Conservation (phyloP, 768 basidiomycete genomes). For the Boletus subcaerulescens region DNA sequence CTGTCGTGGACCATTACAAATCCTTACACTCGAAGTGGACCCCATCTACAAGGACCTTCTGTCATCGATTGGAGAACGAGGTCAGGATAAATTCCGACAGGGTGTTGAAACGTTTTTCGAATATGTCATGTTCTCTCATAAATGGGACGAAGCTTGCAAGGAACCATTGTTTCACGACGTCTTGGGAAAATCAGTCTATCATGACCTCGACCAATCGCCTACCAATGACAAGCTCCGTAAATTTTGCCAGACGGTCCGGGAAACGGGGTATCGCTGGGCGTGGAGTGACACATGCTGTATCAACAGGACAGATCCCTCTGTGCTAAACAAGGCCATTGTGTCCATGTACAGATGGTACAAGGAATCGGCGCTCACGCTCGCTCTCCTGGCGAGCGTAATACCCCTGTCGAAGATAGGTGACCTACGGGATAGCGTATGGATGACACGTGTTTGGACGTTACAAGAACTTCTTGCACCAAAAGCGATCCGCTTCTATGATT, state of each 20-base stretch:
- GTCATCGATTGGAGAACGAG: neutral
- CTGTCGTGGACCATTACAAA: neutral
- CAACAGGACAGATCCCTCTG: neutral
- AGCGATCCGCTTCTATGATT: constrained; percentile 9
- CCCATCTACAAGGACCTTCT: neutral
- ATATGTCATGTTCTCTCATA: constrained; percentile 11
- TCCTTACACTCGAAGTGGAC: constrained; percentile 5
- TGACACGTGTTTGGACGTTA: neutral
- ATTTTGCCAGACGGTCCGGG: neutral
- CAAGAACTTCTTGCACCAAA: constrained; percentile 8
- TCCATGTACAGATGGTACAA: constrained; percentile 11
- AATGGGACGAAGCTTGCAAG: constrained; percentile 1
- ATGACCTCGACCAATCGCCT: neutral
- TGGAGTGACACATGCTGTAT: neutral
- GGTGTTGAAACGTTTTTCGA: constrained; percentile 5
- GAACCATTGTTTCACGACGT: constrained; percentile 2
- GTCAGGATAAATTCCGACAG: neutral
- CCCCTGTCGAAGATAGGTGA: neutral
- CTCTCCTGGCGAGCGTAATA: neutral
- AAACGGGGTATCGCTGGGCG: neutral
- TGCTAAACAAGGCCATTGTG: neutral
- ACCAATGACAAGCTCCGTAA: constrained; percentile 1
- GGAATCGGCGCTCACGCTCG: neutral
- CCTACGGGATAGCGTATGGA: constrained; percentile 2
- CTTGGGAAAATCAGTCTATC: neutral